phyloP scores from a whole-genome alignment of 2,329 filamentous ascomycete species.

The Hawksworthiomyces lignivorus region DNA sequence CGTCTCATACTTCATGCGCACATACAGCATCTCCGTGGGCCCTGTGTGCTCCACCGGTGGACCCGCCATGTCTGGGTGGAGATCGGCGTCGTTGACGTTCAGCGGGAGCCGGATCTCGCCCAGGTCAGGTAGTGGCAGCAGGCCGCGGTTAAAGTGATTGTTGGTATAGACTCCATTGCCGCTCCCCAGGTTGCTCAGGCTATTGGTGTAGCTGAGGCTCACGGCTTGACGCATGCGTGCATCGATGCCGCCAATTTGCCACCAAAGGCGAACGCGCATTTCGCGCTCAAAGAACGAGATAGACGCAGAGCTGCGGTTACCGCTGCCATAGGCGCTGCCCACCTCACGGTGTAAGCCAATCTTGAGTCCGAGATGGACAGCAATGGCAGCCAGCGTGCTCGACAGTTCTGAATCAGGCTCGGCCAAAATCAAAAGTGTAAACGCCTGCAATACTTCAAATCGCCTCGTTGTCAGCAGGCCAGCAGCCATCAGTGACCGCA shows the following conservation, averaged over 20 bases:
- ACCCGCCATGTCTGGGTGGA: conserved; percentile 40
- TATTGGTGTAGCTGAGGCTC: conserved; percentile 1
- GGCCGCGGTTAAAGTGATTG: conserved; percentile 7
- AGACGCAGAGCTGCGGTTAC: conserved; percentile 39
- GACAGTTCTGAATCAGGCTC: conserved; percentile 23
- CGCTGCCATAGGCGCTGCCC: neutral
- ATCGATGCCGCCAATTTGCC: conserved; percentile 46
- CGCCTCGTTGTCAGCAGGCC: conserved; percentile 21
- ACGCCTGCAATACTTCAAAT: conserved; percentile 23
- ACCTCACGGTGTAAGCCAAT: conserved; percentile 32
- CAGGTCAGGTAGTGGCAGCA: conserved; percentile 29
- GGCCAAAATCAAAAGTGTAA: conserved; percentile 22
- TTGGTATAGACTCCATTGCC: conserved; percentile 28
- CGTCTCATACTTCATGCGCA: conserved; percentile 24
- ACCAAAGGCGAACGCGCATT: conserved; percentile 46
- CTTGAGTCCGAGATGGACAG: conserved; percentile 19
- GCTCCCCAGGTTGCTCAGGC: neutral
- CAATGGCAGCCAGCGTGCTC: conserved; percentile 17
- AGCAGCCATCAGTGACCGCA: conserved; percentile 19
- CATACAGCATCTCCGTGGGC: conserved; percentile 50
- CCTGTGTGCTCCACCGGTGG: conserved; percentile 39
- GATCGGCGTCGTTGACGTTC: conserved; percentile 48
- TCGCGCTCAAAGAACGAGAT: conserved; percentile 45
- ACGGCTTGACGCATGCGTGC: conserved; percentile 23
- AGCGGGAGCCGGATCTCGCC: conserved; percentile 43